phyloP scores from a whole-genome alignment of 345 rosid species.

The Tarenaya hassleriana region DNA sequence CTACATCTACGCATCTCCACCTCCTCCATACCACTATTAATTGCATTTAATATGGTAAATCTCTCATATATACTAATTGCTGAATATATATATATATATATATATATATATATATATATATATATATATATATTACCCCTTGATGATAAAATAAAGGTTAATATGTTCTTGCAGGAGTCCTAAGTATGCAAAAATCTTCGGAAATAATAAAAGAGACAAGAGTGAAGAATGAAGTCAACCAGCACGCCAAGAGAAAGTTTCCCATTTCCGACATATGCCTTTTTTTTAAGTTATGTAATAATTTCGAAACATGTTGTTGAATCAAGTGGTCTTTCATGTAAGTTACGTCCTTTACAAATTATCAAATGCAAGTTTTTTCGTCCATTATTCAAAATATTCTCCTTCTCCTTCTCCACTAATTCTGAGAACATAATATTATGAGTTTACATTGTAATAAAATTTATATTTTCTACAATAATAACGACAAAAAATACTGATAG shows the following conservation, averaged over 20 bases:
- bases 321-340: too few species aligned
- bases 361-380: too few species aligned
- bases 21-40: constrained; percentile 34
- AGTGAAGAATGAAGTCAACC: constrained; percentile 15
- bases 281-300: constrained; percentile 18
- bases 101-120: background rate
- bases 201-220: constrained; percentile 25
- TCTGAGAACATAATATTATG: too few species aligned
- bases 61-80: constrained; percentile 8
- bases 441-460: too few species aligned
- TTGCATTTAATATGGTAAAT: constrained; percentile 19
- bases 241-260: background rate
- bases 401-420: too few species aligned
- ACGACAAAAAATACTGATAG: too few species aligned
- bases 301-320: too few species aligned
- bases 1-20: constrained; percentile 30
- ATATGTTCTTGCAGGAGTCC: constrained; percentile 17
- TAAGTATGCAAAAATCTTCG: constrained; percentile 21
- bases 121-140: constrained; percentile 7
- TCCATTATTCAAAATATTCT: too few species aligned
- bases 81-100: background rate
- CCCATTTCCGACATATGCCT: constrained; percentile 2
- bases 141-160: background rate
- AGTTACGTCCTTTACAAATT: too few species aligned
- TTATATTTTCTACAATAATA: too few species aligned